These are phyloP conservation scores for Leishmania aethiopica DNA, from an alignment of 208 protist genomes.

Conservation along the genomic window DNA sequence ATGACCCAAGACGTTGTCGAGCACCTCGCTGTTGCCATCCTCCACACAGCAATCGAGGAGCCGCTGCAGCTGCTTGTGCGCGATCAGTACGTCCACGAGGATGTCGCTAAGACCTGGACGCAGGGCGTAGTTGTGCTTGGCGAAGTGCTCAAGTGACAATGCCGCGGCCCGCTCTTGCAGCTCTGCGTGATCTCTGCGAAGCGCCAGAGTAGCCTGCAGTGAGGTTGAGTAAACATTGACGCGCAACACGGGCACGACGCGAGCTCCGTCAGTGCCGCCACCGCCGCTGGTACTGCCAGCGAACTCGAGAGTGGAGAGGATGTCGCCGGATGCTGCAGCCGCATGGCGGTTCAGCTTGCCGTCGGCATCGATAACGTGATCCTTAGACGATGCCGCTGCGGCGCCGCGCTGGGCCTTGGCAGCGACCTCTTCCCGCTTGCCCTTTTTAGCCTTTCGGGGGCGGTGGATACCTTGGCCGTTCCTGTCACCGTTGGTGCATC, in stretches of 20 bases:
- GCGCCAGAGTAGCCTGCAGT: conserved; percentile 38
- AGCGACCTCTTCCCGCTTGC: background rate
- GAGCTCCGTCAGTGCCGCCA: conserved; percentile 3
- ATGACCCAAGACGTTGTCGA: conserved; percentile 54
- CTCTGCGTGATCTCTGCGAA: conserved; percentile 18
- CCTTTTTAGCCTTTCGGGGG: background rate
- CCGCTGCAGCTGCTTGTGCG: conserved; percentile 41
- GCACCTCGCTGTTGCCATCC: conserved; percentile 31
- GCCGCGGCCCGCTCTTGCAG: conserved; percentile 18
- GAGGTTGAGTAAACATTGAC: conserved; percentile 51
- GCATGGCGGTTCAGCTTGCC: background rate
- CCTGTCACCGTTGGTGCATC: background rate
- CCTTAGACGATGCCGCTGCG: background rate
- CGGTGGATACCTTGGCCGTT: background rate
- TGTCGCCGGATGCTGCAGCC: background rate
- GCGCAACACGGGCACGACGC: conserved; percentile 16
- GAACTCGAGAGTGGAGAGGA: background rate
- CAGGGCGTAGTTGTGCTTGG: conserved; percentile 42
- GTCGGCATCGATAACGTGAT: background rate
- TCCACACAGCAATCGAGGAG: conserved; percentile 32
- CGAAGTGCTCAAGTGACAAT: conserved; percentile 48
- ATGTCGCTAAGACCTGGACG: conserved; percentile 53
- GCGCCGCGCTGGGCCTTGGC: background rate
- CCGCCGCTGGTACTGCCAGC: background rate
- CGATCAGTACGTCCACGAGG: conserved; percentile 46